Evolutionary conservation across 176 grass and related monocot species (phyloP), one percentile per base, ranked within the genome.

Genomic region (Elymus sibiricus): DNA sequence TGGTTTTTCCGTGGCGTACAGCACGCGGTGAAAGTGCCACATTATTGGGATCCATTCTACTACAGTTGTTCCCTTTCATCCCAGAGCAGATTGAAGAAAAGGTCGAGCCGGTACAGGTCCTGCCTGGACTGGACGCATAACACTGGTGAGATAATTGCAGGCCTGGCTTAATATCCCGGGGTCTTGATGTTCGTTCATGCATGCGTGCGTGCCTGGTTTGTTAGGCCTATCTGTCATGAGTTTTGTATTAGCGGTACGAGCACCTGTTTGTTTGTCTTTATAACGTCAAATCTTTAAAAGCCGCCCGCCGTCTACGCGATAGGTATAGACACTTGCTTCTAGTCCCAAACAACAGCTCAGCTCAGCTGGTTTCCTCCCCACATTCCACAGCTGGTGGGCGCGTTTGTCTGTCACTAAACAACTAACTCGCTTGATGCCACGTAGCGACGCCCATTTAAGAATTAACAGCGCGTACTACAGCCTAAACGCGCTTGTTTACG

Each of bases 231-330:
- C 85, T 84, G 76, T 69, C 49, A 19, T 55, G 7, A 29, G 78
- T 82, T 51, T 82, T 79, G 71, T 76, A 83, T 19, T 67, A 37
- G 29, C 11, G 17, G 16, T 10, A 10, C 28, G 38, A 22, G 39
- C 69, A 81, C 81, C 49, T 62, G 70, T 62, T 42, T 40, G 59
- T 34, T 91, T 91, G 89, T 91, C 70, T 49, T 76, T 22, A 69
- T 70, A 32, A 81, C 62, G 70, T 60, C 70, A 77, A 47, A 80
- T 56, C 89, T 76, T 90, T 8, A 88, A 91, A 88, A 91, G 85
- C 38, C 27, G 85, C 43, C 85, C 85, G 85, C 86, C 90, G 90
- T 91, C 82, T 91, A 84, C 29, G 81, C 40, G 77, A 92, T 82
- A 76, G 90, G 60, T 70, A 25, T 43, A 38, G 43, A 11, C 56